Percentiles rank a stretch among this genome's conserved stretches.
These are phyloP conservation scores for Cruciata laevipes DNA, from an alignment of 257 asterid genomes.

Conservation along the genomic window DNA sequence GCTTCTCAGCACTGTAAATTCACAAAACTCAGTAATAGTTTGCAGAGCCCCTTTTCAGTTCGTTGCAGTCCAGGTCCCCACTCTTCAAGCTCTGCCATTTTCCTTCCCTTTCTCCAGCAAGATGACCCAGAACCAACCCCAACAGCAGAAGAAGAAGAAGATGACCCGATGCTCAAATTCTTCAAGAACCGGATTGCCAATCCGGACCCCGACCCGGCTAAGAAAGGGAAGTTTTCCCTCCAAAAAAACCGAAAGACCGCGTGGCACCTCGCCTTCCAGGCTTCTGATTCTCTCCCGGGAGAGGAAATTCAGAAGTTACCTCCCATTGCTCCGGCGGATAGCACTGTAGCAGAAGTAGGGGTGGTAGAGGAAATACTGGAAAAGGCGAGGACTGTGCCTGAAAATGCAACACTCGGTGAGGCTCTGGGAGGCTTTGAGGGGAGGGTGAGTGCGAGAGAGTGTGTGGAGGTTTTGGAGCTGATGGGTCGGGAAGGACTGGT, in stretches of 20 bases:
- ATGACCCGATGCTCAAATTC: constrained; percentile 71
- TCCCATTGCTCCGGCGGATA: constrained; percentile 13
- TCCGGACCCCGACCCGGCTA: constrained; percentile 50
- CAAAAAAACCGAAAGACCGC: constrained; percentile 57
- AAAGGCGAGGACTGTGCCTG: constrained; percentile 48
- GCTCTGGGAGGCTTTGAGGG: constrained; percentile 51
- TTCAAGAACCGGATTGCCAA: constrained; percentile 39
- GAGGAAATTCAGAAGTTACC: constrained; percentile 10
- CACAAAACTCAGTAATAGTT: constrained; percentile 21
- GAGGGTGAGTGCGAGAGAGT: constrained; percentile 50
- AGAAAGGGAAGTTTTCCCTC: constrained; percentile 53
- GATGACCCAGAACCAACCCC: constrained; percentile 38
- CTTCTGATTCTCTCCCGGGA: constrained; percentile 20
- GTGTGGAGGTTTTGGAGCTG: constrained; percentile 56
- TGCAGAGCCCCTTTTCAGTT: constrained; percentile 16
- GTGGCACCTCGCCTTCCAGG: constrained; percentile 60
- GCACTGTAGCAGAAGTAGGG: constrained; percentile 10
- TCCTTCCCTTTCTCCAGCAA: constrained; percentile 56
- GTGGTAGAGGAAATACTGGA: constrained; percentile 37
- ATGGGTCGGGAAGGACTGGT: constrained; percentile 55
- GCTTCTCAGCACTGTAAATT: constrained; percentile 24
- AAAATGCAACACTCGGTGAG: constrained; percentile 67
- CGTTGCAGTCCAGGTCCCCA: constrained; percentile 23
- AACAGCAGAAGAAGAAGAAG: constrained; percentile 19
- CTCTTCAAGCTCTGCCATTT: constrained; percentile 37